phyloP scores from a whole-genome alignment of 768 basidiomycete species.

The Hericium rajendrae region DNA sequence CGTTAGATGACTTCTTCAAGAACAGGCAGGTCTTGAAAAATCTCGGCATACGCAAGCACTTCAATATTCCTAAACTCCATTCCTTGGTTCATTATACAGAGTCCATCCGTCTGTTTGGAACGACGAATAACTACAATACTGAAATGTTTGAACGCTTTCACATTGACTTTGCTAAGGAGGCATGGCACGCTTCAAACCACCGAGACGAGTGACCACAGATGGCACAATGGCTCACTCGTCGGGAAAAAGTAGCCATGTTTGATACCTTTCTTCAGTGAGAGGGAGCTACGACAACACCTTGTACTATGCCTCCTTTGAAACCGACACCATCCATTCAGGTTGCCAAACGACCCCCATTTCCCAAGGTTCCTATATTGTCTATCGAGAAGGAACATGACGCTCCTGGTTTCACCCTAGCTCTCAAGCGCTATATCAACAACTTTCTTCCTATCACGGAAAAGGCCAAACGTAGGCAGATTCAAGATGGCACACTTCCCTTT shows the following conservation, averaged over 20 bases:
- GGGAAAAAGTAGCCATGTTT: conserved; percentile 7
- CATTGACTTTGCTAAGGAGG: conserved; percentile 21
- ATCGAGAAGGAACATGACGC: too few species aligned
- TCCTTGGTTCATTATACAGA: conserved; percentile 14
- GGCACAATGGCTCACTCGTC: conserved; percentile 12
- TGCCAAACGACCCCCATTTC: too few species aligned
- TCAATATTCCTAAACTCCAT: conserved; percentile 23
- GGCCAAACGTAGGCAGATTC: neutral
- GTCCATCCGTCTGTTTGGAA: conserved; percentile 12
- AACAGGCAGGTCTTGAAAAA: conserved; percentile 13
- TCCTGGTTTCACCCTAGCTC: too few species aligned
- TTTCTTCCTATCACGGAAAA: neutral
- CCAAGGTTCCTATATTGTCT: too few species aligned
- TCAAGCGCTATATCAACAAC: neutral
- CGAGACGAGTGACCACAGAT: conserved; percentile 20
- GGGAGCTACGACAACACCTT: neutral
- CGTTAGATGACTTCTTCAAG: conserved; percentile 9
- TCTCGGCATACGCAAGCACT: conserved; percentile 10
- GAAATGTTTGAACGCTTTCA: conserved; percentile 20
- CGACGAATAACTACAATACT: conserved; percentile 20
- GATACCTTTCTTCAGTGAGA: neutral
- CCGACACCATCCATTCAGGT: too few species aligned
- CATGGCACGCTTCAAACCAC: conserved; percentile 18
- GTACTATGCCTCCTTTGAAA: neutral
- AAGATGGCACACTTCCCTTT: neutral